phyloP scores from a whole-genome alignment of 805 yeast genomes.

The Ogataea saltuana region DNA sequence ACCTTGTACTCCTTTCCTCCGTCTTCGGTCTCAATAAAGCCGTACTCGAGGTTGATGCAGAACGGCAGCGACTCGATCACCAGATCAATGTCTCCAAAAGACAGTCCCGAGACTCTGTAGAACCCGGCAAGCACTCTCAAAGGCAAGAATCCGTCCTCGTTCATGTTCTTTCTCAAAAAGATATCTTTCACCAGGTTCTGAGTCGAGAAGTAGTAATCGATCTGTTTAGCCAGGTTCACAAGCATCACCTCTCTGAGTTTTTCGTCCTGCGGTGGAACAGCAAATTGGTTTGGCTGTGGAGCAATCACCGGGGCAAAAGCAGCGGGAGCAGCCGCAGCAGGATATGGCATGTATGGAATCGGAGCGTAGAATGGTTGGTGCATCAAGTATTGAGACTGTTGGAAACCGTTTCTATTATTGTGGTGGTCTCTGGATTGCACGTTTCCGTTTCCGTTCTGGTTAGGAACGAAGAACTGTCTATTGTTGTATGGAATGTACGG shows the following conservation, averaged over 20 bases:
- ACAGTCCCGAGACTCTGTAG: slow-evolving; percentile 70
- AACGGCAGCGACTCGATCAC: slow-evolving; percentile 55
- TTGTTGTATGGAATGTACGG: slow-evolving; percentile 27
- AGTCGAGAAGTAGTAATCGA: slow-evolving; percentile 86
- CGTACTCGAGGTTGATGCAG: slow-evolving; percentile 48
- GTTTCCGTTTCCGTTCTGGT: slow-evolving; percentile 24
- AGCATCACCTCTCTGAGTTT: slow-evolving; percentile 25
- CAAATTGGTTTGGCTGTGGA: slow-evolving; percentile 22
- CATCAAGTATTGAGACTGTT: slow-evolving; percentile 26
- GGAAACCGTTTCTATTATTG: slow-evolving; percentile 22
- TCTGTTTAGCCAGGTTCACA: slow-evolving; percentile 49
- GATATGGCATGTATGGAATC: slow-evolving; percentile 28
- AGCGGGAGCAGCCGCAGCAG: slow-evolving; percentile 16
- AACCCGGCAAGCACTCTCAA: slow-evolving; percentile 64
- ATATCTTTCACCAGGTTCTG: slow-evolving; percentile 87
- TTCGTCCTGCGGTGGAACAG: slow-evolving; percentile 23
- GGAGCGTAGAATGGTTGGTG: slow-evolving; percentile 29
- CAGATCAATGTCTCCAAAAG: slow-evolving; percentile 53
- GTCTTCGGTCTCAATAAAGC: slow-evolving; percentile 38
- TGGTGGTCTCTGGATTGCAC: slow-evolving; percentile 21
- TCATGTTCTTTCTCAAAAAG: slow-evolving; percentile 80
- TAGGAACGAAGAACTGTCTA: slow-evolving; percentile 27
- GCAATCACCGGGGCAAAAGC: slow-evolving; percentile 19
- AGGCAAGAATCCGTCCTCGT: slow-evolving; percentile 70
- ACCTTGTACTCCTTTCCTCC: slow-evolving; percentile 48